A percentile compares a stretch with the other conserved stretches of the same genome.
phyloP scores from a whole-genome alignment of 1,139 yeast species.

The Pneumocystis oryctolagi region DNA sequence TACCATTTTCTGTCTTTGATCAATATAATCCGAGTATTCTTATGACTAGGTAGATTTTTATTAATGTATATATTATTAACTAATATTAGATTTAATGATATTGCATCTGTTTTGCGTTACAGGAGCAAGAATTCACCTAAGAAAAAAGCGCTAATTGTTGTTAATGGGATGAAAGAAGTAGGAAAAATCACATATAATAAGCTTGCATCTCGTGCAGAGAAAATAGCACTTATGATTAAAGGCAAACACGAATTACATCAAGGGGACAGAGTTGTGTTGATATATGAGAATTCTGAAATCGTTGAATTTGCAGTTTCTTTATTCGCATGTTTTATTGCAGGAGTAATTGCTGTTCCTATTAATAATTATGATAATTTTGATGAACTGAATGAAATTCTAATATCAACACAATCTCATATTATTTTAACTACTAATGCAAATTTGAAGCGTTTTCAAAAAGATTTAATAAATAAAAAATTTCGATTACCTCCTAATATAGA shows the following conservation, averaged over 20 bases:
- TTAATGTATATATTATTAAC: not conserved
- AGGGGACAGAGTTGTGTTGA: slow-evolving; percentile 68
- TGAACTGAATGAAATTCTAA: slow-evolving; percentile 40
- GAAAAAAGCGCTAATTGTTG: slow-evolving; percentile 55
- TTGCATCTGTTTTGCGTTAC: slow-evolving; percentile 57
- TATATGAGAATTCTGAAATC: slow-evolving; percentile 73
- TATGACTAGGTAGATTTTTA: slow-evolving; percentile 15
- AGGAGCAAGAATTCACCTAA: slow-evolving; percentile 52
- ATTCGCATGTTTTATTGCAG: slow-evolving; percentile 85
- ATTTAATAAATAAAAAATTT: slow-evolving; percentile 32
- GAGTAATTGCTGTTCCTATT: slow-evolving; percentile 83
- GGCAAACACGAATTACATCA: slow-evolving; percentile 60
- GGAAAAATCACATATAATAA: slow-evolving; percentile 79
- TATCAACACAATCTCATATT: slow-evolving; percentile 59
- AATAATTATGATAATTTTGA: slow-evolving; percentile 19
- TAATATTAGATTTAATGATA: slow-evolving; percentile 33
- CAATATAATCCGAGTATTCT: slow-evolving; percentile 24
- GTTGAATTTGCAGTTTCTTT: slow-evolving; percentile 75
- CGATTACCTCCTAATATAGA: slow-evolving; percentile 46
- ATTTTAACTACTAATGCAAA: slow-evolving; percentile 72
- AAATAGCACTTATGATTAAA: slow-evolving; percentile 72
- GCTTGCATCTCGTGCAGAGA: slow-evolving; percentile 65
- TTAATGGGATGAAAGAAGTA: slow-evolving; percentile 73
- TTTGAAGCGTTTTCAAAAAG: slow-evolving; percentile 51
- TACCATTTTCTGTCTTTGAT: slow-evolving; percentile 25